A percentile compares a stretch with the other conserved stretches of the same genome.
These are phyloP conservation scores for Skeletonema potamos DNA, from an alignment of 108 stramenopile species.

Conservation along the genomic window DNA sequence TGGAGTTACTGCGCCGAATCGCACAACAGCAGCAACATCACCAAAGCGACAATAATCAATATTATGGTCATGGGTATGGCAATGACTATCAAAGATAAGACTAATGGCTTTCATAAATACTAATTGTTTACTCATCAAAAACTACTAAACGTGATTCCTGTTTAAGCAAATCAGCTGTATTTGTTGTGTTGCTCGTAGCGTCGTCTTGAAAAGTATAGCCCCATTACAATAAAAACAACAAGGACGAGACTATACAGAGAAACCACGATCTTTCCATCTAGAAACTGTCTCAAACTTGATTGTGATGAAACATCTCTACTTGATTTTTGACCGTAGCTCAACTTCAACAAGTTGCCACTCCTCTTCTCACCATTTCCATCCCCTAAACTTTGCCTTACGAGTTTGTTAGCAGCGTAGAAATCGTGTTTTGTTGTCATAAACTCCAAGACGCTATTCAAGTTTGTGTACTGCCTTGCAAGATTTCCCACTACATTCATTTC, in stretches of 20 bases:
- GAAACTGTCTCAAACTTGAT: conserved; percentile 2
- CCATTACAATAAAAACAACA: not conserved
- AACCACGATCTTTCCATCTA: conserved; percentile 16
- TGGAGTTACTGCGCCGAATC: conserved; percentile 28
- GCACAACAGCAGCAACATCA: conserved; percentile 13
- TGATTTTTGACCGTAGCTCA: conserved; percentile 32
- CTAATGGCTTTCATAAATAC: not conserved
- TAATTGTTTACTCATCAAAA: not conserved
- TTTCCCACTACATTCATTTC: conserved; percentile 44
- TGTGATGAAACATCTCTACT: not conserved
- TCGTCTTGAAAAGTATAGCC: not conserved
- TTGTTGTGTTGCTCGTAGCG: not conserved
- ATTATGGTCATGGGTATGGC: conserved; percentile 16
- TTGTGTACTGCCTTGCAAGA: conserved; percentile 50
- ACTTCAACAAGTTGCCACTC: conserved; percentile 16
- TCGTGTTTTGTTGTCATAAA: conserved; percentile 71
- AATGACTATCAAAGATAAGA: conserved; percentile 25
- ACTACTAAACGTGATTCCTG: not conserved
- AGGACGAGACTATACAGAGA: conserved; percentile 5
- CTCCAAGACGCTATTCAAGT: conserved; percentile 53
- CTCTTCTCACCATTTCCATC: not conserved
- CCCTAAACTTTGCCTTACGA: conserved; percentile 51
- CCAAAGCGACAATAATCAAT: not conserved
- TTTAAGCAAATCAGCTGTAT: not conserved
- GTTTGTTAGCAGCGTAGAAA: conserved; percentile 69